Percentiles rank a stretch among this genome's conserved stretches.
These are phyloP conservation scores for Solanum sejunctum DNA, from an alignment of 257 asterid genomes.

Conservation along the genomic window DNA sequence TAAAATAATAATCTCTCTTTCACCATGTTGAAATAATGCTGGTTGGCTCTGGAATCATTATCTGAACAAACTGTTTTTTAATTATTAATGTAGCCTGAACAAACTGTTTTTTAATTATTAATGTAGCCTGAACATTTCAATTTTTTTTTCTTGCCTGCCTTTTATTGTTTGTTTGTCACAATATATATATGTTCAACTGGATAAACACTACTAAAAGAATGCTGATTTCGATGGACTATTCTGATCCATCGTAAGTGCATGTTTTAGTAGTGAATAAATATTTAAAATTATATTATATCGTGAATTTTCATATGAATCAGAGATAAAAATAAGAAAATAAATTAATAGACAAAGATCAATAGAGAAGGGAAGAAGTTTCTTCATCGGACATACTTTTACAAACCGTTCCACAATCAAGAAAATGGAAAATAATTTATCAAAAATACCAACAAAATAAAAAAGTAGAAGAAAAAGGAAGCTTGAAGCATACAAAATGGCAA, in stretches of 20 bases:
- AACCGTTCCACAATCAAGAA: neutral
- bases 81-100: neutral
- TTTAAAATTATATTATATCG: neutral
- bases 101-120: neutral
- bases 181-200: neutral
- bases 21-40: neutral
- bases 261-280: neutral
- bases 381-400: neutral
- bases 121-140: neutral
- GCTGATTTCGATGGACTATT: neutral
- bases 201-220: neutral
- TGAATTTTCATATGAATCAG: neutral
- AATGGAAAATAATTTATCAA: neutral
- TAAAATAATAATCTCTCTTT: neutral
- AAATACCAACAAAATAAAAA: neutral
- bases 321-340: neutral
- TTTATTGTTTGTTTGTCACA: neutral
- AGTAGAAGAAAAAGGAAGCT: neutral
- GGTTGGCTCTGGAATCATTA: neutral
- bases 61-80: neutral
- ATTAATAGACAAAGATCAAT: neutral
- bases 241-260: neutral
- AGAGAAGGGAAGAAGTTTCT: neutral
- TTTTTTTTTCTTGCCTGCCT: neutral
- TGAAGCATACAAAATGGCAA: neutral